Base-by-base conservation (phyloP, 2,329 filamentous ascomycete genomes). In the Bipolaris zeicola region DNA sequence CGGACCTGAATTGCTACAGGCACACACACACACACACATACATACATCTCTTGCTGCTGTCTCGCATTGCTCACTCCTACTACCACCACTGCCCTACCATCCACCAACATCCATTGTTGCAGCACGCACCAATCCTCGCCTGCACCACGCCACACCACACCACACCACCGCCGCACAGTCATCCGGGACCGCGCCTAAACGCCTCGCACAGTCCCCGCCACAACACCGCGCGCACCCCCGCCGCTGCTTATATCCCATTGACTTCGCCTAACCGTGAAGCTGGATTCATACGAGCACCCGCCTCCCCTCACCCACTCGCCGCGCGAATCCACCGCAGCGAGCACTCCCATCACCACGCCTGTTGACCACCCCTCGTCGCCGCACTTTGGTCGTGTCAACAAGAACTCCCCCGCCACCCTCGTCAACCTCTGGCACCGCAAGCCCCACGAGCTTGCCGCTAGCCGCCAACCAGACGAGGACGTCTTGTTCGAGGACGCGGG, bases 301-400 rank as follows among this genome's bases (percentile, higher is more conserved):
- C 81, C 80, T 67, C 79, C 81, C 68, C 78, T 81, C 71, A 80
- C 79, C 70, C 77, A 81, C 76, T 84, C 82, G 67, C 81, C 82
- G 56, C 79, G 79, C 68, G 76, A 77, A 65, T 83, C 80, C 51
- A 83, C 81, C 55, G 78, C 80, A 70, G 82, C 83, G 63, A 79
- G 77, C 69, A 82, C 81, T 50, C 82, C 82, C 58, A 74, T 82
- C 69, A 79, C 62, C 64, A 76, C 74, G 13, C 75, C 75, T 28
- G 63, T 70, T 47, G 63, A 72, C 42, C 64, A 77, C 60, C 75
- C 78, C 72, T 75, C 67, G 49, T 78, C 71, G 69, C 80, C 70
- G 65, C 75, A 66, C 62, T 76, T 72, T 62, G 72, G 65, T 65
- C 76, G 77, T 70, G 68, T 69, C 51, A 77, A 77, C 60, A 78